phyloP scores from a whole-genome alignment of 371 early-diverging fungal genomes.

The Mortierella sp. region DNA sequence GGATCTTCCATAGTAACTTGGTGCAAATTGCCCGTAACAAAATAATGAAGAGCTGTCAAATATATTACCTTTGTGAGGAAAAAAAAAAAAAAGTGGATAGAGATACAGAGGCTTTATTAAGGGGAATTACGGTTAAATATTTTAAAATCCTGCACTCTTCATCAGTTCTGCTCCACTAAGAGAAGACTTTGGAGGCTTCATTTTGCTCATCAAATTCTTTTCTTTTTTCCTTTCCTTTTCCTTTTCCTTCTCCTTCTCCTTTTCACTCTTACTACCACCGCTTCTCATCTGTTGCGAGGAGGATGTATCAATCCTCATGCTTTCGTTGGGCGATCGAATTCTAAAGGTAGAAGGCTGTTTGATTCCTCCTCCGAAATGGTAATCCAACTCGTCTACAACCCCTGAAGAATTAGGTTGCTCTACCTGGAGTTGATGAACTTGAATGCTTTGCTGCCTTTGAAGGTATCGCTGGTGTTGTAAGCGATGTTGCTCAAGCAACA shows the following conservation, averaged over 20 bases:
- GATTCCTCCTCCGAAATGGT: slow-evolving; percentile 32
- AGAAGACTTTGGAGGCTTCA: slow-evolving; percentile 28
- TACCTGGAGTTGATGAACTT: slow-evolving; percentile 17
- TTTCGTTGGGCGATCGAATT: not conserved
- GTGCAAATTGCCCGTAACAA: too few relatives aligned
- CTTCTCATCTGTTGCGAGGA: not conserved
- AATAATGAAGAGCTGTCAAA: too few relatives aligned
- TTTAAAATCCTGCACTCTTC: slow-evolving; percentile 48
- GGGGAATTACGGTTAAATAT: too few relatives aligned
- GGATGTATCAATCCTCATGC: not conserved
- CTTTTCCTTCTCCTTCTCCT: slow-evolving; percentile 22
- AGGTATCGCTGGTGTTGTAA: slow-evolving; percentile 32
- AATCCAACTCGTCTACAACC: slow-evolving; percentile 29
- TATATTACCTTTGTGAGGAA: too few relatives aligned
- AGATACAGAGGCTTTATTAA: too few relatives aligned
- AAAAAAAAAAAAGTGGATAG: too few relatives aligned
- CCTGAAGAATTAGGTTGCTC: slow-evolving; percentile 8
- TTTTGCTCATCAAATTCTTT: slow-evolving; percentile 23
- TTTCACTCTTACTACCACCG: not conserved
- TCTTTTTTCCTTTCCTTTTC: slow-evolving; percentile 23
- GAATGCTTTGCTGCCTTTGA: slow-evolving; percentile 24
- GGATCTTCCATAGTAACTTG: too few relatives aligned
- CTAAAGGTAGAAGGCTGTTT: slow-evolving; percentile 3
- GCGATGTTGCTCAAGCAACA: slow-evolving; percentile 43
- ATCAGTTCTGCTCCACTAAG: slow-evolving; percentile 42